Evolutionary conservation across 352 stramenopile species (phyloP), one percentile per base, ranked within the genome.

Genomic region (Thraustochytrium sp.): DNA sequence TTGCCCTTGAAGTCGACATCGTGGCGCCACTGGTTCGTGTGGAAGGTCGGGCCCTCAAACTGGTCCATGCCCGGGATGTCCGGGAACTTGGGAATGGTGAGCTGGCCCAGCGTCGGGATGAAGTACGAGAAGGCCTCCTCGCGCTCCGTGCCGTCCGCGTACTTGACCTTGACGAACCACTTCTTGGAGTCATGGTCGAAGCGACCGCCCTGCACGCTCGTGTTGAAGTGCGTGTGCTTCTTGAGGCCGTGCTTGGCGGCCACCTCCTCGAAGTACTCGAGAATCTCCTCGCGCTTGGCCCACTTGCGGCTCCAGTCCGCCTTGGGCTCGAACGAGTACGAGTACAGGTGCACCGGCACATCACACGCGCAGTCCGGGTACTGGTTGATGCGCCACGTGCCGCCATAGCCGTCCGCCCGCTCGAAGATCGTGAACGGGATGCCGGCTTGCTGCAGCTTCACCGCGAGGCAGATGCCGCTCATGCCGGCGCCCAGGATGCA

Each of bases 341-440:
- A 49, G 65, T 84, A 84, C 49, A 68, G 55, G 49, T 63, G 49
- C 26, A 23, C 29, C 13, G 76, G 76, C 9, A 84, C 40, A 29
- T 84, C 76, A 36, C 76, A 84, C 4, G 68, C 76, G 21, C 31
- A 75, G 49, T 68, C 76, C 21, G 76, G 76, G 65, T 84, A 84
- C 26, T 40, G 9, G 65, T 84, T 84, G 8, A 63, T 56, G 49
- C n/a, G 38, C 76, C 76, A 84, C 18, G 76, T 84, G 21, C 76
- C 76, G 34, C 76, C 76, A 55, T 85, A 84, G 29, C 48, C 76
- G 36, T 44, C 49, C 0, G n/a, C 40, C 48, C 29, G 26, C 49
- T 84, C 76, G n/a, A 83, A 84, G 61, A 84, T 77, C 53, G 37
- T 51, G 76, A 83, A 82, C 13, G 76, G 76, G 31, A 84, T 84